Conservation (phyloP, 768 basidiomycete genomes). For the Pleurotus ostreatus region DNA sequence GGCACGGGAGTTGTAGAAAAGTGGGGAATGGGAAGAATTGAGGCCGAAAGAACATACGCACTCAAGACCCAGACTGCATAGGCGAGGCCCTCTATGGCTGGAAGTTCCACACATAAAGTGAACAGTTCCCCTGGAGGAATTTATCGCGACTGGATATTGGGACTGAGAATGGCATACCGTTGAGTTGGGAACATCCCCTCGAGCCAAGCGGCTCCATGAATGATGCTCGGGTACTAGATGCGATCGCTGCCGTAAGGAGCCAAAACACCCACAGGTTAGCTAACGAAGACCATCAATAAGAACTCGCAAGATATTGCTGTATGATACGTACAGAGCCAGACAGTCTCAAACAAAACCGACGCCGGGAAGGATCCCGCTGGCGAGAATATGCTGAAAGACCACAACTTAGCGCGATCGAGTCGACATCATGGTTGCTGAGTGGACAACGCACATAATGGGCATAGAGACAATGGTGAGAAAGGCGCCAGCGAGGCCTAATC, state of each 20-base stretch:
- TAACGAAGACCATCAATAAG: background rate
- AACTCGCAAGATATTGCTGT: background rate
- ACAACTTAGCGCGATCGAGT: background rate
- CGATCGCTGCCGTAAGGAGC: background rate
- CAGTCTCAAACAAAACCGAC: background rate
- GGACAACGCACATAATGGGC: background rate
- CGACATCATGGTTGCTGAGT: background rate
- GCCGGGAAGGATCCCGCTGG: background rate
- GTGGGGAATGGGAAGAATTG: background rate
- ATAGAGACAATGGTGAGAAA: background rate
- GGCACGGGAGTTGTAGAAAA: background rate
- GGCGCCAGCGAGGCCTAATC: background rate
- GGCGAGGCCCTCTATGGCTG: background rate
- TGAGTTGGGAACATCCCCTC: background rate
- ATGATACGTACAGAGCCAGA: background rate
- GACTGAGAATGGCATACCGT: background rate
- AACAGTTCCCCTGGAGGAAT: background rate
- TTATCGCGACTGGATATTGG: background rate
- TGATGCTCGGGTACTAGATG: background rate
- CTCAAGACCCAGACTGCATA: background rate
- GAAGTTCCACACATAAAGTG: background rate
- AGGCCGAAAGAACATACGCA: background rate
- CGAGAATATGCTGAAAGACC: background rate
- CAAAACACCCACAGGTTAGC: background rate
- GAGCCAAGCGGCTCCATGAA: background rate